Base-by-base conservation (phyloP, 805 yeast species). In the Helenozyma rhizophorensis region DNA sequence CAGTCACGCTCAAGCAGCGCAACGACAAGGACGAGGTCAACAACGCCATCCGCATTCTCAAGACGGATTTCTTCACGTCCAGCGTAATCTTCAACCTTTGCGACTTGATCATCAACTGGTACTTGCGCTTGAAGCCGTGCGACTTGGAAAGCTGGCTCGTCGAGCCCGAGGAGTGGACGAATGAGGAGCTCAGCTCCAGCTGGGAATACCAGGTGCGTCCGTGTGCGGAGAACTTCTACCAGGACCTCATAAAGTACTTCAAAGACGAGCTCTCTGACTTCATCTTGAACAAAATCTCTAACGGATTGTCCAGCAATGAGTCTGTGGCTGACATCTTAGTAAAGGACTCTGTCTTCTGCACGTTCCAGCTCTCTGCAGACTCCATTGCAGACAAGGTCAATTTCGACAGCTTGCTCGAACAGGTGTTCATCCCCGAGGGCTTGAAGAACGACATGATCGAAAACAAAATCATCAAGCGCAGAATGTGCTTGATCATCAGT, bases 151-250 rank as follows among this genome's bases (percentile, higher is more conserved):
- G 76, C 23, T 93, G 97, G 97, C 54, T 68, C 9, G 56, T 72
- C 12, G 95, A 88, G 39, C 96, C 97, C 0, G 97, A 88, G 54
- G 96, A 87, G 54, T 93, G 95, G 86, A 78, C 84, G 14, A 78
- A 80, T 42, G 95, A 87, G 50, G 95, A 88, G 45, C 62, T 80
- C 36, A 72, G 78, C 31, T 65, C 77, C 4, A 80, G 82, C 51
- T 87, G 85, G 79, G 97, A 89, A 51, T 86, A 66, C 53, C 89
- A 84, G 52, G 70, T 88, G 9, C 68, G 94, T 36, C 87, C 90
- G 3, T 86, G 96, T 58, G 87, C 95, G 0, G 95, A 86, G 46
- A 80, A 80, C 51, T 78, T 87, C 44, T 88, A 80, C 52, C 84
- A 80, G 44, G 93, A 83, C 50, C 59, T 89, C 42, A 74, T 85